Percentiles rank a stretch among this genome's conserved stretches.
Conservation (phyloP, 345 rosid species). For the Erysimum cheiranthoides region DNA sequence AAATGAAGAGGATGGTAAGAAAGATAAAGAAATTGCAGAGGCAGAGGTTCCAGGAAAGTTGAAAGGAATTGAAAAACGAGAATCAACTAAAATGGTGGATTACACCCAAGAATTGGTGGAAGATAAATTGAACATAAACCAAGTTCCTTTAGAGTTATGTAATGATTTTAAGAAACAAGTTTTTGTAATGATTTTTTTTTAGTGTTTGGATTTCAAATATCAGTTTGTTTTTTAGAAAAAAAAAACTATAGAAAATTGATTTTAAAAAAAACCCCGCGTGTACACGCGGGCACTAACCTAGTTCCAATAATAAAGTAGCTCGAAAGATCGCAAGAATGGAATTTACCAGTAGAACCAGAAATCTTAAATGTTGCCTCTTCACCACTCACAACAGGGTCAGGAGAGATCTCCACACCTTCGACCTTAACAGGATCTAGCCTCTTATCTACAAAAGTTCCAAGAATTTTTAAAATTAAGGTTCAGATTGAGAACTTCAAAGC, state of each 20-base stretch:
- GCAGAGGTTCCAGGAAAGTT: background rate
- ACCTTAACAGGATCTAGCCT: constrained; percentile 54
- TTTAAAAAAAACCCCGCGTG: no score
- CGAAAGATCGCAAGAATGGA: background rate
- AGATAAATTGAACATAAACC: constrained; percentile 5
- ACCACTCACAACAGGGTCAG: constrained; percentile 61
- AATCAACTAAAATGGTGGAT: constrained; percentile 10
- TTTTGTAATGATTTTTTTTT: no score
- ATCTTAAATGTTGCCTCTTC: constrained; percentile 61
- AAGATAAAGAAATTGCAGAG: background rate
- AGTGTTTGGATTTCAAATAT: no score
- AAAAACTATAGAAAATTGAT: no score
- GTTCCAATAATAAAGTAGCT: background rate
- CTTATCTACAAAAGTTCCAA: constrained; percentile 50
- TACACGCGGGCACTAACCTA: no score
- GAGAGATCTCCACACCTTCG: constrained; percentile 56
- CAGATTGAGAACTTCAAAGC: background rate
- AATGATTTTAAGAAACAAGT: no score
- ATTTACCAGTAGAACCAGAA: constrained; percentile 62
- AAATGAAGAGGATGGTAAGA: constrained; percentile 14
- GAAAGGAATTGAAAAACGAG: background rate
- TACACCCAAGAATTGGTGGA: background rate
- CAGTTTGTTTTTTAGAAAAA: no score
- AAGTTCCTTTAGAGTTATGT: no score
- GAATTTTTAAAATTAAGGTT: background rate